A percentile compares a stretch with the other conserved stretches of the same genome.
These are phyloP conservation scores for Naganishia randhawae DNA, from an alignment of 768 basidiomycete species.

Conservation along the genomic window DNA sequence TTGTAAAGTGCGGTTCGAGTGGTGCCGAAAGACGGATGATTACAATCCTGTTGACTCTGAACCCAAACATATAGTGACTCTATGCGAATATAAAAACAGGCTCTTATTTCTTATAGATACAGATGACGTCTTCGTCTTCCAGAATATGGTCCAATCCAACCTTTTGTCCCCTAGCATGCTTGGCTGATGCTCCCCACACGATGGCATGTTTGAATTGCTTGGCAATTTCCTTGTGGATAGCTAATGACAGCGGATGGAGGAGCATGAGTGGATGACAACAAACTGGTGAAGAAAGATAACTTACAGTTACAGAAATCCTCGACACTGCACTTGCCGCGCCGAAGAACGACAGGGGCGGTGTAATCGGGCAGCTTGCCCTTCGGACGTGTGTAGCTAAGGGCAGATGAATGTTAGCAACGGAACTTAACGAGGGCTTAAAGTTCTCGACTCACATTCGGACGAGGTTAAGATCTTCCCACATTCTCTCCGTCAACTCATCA, in stretches of 20 bases:
- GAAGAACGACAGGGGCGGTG: conserved; percentile 77
- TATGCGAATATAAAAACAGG: background rate
- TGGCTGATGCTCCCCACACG: conserved; percentile 96
- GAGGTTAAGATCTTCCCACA: conserved; percentile 90
- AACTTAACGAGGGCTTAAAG: no score
- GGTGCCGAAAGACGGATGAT: no score
- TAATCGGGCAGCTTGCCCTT: conserved; percentile 89
- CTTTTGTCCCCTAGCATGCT: conserved; percentile 93
- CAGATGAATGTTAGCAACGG: no score
- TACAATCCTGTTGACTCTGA: no score
- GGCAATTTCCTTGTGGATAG: conserved; percentile 94
- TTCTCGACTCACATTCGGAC: conserved; percentile 66
- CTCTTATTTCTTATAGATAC: conserved; percentile 47
- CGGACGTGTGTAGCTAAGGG: conserved; percentile 73
- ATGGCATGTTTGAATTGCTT: conserved; percentile 87
- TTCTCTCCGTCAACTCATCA: conserved; percentile 84
- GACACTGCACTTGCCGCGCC: conserved; percentile 55
- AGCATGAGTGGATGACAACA: background rate
- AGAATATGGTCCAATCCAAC: conserved; percentile 50
- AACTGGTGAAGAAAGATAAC: background rate
- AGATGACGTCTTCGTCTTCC: conserved; percentile 50
- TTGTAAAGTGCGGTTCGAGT: no score
- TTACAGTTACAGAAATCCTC: conserved; percentile 76
- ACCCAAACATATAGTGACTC: no score
- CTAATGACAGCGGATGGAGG: conserved; percentile 31